A percentile compares a stretch with the other conserved stretches of the same genome.
Evolutionary conservation across 2,329 filamentous ascomycete species (phyloP).

Genomic region (Ceratocystis albifundus): DNA sequence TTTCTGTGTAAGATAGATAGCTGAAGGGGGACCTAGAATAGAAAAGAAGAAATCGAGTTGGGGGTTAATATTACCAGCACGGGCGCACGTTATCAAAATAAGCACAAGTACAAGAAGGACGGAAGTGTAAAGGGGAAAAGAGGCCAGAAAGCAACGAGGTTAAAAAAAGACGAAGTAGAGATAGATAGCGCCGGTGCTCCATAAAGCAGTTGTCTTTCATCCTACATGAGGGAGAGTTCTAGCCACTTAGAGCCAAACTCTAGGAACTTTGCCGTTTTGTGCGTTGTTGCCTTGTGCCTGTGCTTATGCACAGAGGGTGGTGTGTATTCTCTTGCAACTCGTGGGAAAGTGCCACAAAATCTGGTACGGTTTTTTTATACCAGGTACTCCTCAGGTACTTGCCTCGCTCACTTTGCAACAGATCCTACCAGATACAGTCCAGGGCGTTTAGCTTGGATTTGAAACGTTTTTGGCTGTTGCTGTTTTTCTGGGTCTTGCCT

Average conservation of each 20-base stretch:
- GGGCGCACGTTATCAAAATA: too few relatives aligned
- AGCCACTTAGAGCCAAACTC: not conserved
- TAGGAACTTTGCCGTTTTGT: not conserved
- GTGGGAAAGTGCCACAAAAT: not conserved
- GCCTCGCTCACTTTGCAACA: not conserved
- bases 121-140: too few relatives aligned
- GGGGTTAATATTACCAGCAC: too few relatives aligned
- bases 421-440: not conserved
- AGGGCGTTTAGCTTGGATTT: not conserved
- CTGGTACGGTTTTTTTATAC: not conserved
- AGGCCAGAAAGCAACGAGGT: too few relatives aligned
- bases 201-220: too few relatives aligned
- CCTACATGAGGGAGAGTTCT: too few relatives aligned
- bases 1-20: conserved; percentile 5
- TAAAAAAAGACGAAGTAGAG: too few relatives aligned
- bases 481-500: not conserved
- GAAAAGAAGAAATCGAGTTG: not conserved
- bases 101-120: too few relatives aligned
- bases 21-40: not conserved
- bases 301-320: not conserved
- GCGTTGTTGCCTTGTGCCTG: not conserved
- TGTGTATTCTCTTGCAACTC: not conserved
- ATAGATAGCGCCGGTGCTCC: too few relatives aligned
- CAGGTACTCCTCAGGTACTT: not conserved
- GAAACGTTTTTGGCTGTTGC: not conserved